Evolutionary conservation across 148 eudicot species (phyloP).

Genomic region (Heliamphora exappendiculata): DNA sequence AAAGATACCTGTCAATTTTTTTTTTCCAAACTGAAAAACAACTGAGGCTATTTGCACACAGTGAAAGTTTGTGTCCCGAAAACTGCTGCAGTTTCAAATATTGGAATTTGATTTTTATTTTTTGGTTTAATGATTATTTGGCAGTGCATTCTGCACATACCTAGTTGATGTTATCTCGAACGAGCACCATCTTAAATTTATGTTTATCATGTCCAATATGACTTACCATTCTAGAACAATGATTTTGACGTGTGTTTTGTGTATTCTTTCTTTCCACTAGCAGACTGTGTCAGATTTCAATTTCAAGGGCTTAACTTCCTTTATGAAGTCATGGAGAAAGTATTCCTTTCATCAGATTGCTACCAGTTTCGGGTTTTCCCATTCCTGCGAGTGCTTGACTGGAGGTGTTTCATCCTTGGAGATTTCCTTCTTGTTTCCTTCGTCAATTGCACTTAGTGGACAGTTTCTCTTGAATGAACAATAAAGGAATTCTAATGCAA

Average conservation of each 20-base stretch:
- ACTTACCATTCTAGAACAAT: neutral
- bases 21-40: too few relatives aligned
- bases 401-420: constrained; percentile 81
- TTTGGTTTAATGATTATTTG: constrained; percentile 19
- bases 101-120: constrained; percentile 22
- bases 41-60: too few relatives aligned
- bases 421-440: constrained; percentile 55
- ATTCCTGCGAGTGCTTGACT: constrained; percentile 68
- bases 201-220: neutral
- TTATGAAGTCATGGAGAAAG: constrained; percentile 67
- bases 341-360: constrained; percentile 56
- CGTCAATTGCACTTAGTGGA: constrained; percentile 61
- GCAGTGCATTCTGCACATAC: too few relatives aligned
- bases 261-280: neutral
- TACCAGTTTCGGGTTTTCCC: constrained; percentile 41
- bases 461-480: constrained; percentile 32
- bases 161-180: neutral
- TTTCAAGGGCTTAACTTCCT: constrained; percentile 13
- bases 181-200: neutral
- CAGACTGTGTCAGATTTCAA: neutral
- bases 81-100: neutral
- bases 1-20: too few relatives aligned
- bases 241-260: neutral
- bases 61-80: neutral
- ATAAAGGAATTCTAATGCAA: constrained; percentile 58